Evolutionary conservation across 2,329 filamentous ascomycete species (phyloP).

Genomic region (Fusarium miscanthi): DNA sequence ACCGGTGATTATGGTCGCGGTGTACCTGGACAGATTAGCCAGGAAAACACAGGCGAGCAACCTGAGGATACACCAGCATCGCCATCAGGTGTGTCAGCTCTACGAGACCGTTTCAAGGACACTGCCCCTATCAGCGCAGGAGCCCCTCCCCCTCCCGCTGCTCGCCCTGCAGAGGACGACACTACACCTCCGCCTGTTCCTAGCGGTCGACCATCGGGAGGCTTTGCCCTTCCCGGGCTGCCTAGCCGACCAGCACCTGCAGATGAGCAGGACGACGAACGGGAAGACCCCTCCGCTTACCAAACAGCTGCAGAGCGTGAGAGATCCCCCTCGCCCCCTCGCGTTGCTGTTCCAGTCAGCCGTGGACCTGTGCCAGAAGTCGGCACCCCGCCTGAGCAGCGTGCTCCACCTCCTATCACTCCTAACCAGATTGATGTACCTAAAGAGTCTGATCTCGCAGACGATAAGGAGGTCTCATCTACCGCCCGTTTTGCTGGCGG

Average conservation of each 20-base stretch:
- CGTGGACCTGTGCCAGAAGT: slow-evolving; percentile 67
- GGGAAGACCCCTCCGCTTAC: slow-evolving; percentile 59
- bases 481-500: slow-evolving; percentile 68
- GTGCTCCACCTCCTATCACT: slow-evolving; percentile 69
- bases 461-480: slow-evolving; percentile 72
- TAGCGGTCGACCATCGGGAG: slow-evolving; percentile 75
- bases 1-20: slow-evolving; percentile 73
- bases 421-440: slow-evolving; percentile 72
- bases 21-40: slow-evolving; percentile 58
- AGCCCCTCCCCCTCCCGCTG: slow-evolving; percentile 52
- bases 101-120: slow-evolving; percentile 86
- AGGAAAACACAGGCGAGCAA: slow-evolving; percentile 73
- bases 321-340: slow-evolving; percentile 74
- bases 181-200: slow-evolving; percentile 65
- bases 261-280: slow-evolving; percentile 59
- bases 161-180: slow-evolving; percentile 52
- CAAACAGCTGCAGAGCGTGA: slow-evolving; percentile 59
- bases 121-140: slow-evolving; percentile 74
- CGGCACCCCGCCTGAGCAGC: slow-evolving; percentile 62
- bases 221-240: slow-evolving; percentile 82
- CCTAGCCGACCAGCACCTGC: slow-evolving; percentile 68
- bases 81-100: slow-evolving; percentile 73
- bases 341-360: slow-evolving; percentile 85
- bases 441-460: slow-evolving; percentile 71
- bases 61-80: slow-evolving; percentile 64